Conservation (phyloP, 2,329 filamentous ascomycete genomes). For the Talaromyces sp. region DNA sequence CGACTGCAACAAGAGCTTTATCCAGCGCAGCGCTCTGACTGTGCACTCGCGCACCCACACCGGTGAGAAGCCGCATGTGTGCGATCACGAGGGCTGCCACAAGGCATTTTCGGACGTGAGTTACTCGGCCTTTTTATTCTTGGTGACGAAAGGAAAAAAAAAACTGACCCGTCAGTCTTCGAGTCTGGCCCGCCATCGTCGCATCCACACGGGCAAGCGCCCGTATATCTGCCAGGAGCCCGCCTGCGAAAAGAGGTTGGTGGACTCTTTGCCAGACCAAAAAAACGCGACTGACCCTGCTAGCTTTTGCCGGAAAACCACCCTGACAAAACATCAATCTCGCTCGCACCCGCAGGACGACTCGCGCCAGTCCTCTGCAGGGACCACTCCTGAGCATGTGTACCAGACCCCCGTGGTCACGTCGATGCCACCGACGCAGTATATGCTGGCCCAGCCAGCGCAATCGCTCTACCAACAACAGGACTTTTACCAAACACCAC, state of each 20-base stretch:
- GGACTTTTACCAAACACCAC: constrained; percentile 31
- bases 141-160: too few species aligned
- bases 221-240: constrained; percentile 37
- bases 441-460: constrained; percentile 25
- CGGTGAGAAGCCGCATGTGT: constrained; percentile 40
- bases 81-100: constrained; percentile 36
- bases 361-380: constrained; percentile 31
- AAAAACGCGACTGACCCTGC: neutral
- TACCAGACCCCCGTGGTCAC: constrained; percentile 26
- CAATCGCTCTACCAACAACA: constrained; percentile 31
- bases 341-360: constrained; percentile 32
- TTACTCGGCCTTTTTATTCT: neutral
- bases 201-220: constrained; percentile 36
- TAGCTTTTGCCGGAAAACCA: constrained; percentile 38
- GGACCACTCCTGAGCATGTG: constrained; percentile 28
- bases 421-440: constrained; percentile 28
- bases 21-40: constrained; percentile 44
- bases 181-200: constrained; percentile 35
- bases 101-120: constrained; percentile 42
- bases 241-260: constrained; percentile 34
- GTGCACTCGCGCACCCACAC: constrained; percentile 41
- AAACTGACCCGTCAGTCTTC: constrained; percentile 24
- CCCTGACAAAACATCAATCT: constrained; percentile 36
- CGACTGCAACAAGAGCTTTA: constrained; percentile 44
- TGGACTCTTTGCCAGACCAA: neutral